Evolutionary conservation across 257 asterid genomes (phyloP).

Genomic region (Avicennia marina): DNA sequence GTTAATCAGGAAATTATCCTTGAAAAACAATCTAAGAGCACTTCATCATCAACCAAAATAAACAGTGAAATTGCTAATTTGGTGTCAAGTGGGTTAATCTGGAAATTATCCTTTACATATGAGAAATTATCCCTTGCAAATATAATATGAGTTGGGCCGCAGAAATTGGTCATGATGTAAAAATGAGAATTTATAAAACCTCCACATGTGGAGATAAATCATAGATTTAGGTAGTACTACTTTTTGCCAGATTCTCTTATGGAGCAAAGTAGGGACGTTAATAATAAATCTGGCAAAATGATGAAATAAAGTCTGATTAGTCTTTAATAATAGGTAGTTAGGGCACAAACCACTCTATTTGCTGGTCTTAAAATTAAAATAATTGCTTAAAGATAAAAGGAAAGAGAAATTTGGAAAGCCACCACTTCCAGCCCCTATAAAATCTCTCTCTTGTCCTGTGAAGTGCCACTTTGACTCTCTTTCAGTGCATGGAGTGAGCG

Average conservation of each 20-base stretch:
- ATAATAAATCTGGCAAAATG: constrained; percentile 47
- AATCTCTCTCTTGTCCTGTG: constrained; percentile 27
- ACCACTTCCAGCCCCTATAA: constrained; percentile 47
- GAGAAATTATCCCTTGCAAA: too few species aligned
- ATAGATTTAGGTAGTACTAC: constrained; percentile 41
- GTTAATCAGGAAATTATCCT: too few species aligned
- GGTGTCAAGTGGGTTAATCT: constrained; percentile 8
- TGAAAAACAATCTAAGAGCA: constrained; percentile 4
- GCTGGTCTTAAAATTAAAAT: constrained; percentile 15
- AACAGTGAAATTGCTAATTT: background rate
- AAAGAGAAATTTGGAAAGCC: constrained; percentile 24
- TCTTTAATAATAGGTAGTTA: constrained; percentile 29
- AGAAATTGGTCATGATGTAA: constrained; percentile 8
- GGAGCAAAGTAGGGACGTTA: constrained; percentile 46
- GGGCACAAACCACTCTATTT: constrained; percentile 23
- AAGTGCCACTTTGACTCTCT: constrained; percentile 23
- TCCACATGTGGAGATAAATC: constrained; percentile 39
- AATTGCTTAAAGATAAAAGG: constrained; percentile 22
- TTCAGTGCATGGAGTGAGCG: constrained; percentile 20
- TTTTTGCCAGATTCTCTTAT: constrained; percentile 38
- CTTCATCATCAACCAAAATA: constrained; percentile 1
- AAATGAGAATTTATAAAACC: constrained; percentile 16
- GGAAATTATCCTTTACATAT: background rate
- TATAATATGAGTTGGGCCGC: constrained; percentile 8
- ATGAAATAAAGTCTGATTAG: constrained; percentile 35